Evolutionary conservation across 2,329 filamentous ascomycete genomes (phyloP).

Genomic region (Aureobasidium melanogenum): DNA sequence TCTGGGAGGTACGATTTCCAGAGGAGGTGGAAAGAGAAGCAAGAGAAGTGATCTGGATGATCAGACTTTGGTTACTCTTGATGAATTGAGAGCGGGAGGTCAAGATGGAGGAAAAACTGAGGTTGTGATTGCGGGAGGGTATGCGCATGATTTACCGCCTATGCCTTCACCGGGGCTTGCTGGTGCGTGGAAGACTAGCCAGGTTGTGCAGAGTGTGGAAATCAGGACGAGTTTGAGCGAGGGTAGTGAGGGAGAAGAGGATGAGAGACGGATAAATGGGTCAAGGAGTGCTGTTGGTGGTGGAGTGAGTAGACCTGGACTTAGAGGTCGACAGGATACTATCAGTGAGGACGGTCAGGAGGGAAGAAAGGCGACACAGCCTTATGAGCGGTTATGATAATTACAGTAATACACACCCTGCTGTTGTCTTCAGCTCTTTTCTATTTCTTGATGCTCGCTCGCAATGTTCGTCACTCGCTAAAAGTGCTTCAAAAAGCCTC

Average conservation of each 20-base stretch:
- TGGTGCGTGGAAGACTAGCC: background rate
- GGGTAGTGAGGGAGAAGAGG: background rate
- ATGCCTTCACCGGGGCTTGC: background rate
- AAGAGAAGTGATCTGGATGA: background rate
- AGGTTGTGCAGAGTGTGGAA: constrained; percentile 7
- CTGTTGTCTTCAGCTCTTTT: constrained; percentile 13
- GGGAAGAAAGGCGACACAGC: background rate
- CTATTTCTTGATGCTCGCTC: background rate
- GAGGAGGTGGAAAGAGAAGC: background rate
- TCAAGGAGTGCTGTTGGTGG: background rate
- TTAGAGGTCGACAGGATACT: background rate
- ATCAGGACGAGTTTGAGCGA: background rate
- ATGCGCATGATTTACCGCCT: background rate
- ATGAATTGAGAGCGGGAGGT: background rate
- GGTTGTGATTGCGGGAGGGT: background rate
- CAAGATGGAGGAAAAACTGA: background rate
- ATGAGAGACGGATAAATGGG: background rate
- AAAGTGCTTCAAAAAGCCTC: no score
- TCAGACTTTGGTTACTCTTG: background rate
- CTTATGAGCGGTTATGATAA: background rate
- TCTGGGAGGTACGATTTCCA: no score
- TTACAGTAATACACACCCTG: background rate
- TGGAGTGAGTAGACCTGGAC: background rate
- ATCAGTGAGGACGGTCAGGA: background rate
- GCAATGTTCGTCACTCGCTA: no score